These are phyloP conservation scores for Tetrahymena borealis DNA, from an alignment of 73 alveolate genomes.

Conservation along the genomic window DNA sequence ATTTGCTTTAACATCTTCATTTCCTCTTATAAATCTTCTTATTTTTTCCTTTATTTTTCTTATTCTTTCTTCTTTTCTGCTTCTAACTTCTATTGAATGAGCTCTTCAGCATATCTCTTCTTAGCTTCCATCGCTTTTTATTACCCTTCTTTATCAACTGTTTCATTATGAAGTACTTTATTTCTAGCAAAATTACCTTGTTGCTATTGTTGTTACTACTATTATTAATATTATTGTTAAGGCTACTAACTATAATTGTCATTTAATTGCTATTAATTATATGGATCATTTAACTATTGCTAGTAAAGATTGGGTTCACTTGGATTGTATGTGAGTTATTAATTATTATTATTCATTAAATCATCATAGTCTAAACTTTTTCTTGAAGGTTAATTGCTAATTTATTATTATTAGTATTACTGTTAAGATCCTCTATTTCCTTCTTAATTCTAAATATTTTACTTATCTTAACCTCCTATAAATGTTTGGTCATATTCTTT, in stretches of 20 bases:
- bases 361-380: background rate
- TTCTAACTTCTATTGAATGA: background rate
- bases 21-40: background rate
- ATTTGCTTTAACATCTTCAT: background rate
- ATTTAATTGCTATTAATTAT: too few relatives aligned
- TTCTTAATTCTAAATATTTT: background rate
- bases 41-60: background rate
- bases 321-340: too few relatives aligned
- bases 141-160: background rate
- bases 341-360: background rate
- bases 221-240: background rate
- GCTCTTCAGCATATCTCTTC: background rate
- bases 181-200: background rate
- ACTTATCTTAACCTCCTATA: background rate
- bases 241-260: background rate
- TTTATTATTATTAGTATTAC: background rate
- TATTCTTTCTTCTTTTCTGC: background rate
- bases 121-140: background rate
- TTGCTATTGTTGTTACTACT: background rate
- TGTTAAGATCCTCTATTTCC: background rate
- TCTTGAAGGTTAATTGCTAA: background rate
- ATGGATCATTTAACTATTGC: too few relatives aligned
- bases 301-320: too few relatives aligned
- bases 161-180: background rate
- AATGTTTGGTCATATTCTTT: background rate